Base-by-base conservation (phyloP, 164 flowering plant genomes). In the Chimonanthus salicifolius region DNA sequence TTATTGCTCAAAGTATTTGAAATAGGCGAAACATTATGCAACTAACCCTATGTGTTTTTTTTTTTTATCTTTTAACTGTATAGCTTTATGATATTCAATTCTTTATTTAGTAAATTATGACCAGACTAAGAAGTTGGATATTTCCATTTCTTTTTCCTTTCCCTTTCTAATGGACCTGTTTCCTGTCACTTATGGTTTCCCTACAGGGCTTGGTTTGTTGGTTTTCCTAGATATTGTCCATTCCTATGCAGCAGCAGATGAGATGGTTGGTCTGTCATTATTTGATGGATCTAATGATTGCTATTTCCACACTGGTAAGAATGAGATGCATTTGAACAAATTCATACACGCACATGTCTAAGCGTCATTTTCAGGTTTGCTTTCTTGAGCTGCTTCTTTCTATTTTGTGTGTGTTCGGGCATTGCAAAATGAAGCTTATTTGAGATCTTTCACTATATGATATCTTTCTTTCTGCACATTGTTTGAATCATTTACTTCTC, bases 251-350 rank as follows among this genome's bases (percentile, higher is more conserved):
- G 97, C 99, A 65, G 92, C 97, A 69, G 97, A 95, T 79, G 94
- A 95, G 82, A 92, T 92, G 97, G 94, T 95, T 81, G 98, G 99
- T 47, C 84, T 95, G 47, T 86, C 97, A 69, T 80, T 80, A 15
- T 95, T 83, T 87, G 99, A 95, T 88, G 99, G 99, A 82, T 86
- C 98, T 75, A 93, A 93, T 82, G 99, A 95, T 78, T 93, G 99
- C 83, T 95, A 84, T 78, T 95, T 95, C 78, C 99, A 95, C 67
- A 80, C 91, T 73, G 99, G 98, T 93, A 20, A 88, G 7, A 63
- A 63, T 5, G 43, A 63, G 46, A 43, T 66, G 47, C 49, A 9
- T 45, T 66, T 33, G 16, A 18, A 63, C 18, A 63, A n/a, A 54
- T 21, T 66, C 47, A 45, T 66, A 7, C 45, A 4, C 21, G 21